Conservation (phyloP, 1,284 basidiomycete genomes). For the Microbotryomycetes sp. region DNA sequence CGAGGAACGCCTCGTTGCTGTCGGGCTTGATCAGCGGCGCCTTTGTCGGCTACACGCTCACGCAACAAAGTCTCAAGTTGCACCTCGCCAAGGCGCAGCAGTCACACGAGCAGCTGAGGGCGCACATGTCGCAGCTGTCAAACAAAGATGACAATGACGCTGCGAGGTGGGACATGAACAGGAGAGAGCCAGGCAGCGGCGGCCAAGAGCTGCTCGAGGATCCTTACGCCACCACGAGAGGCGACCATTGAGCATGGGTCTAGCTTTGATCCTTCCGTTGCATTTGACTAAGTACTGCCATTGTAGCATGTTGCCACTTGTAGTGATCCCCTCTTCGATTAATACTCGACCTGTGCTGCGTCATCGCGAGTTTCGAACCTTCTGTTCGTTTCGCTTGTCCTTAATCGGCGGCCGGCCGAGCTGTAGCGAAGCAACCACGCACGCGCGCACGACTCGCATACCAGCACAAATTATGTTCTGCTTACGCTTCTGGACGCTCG, state of each 20-base stretch:
- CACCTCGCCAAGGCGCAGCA: constrained; percentile 16
- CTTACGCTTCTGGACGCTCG: not conserved
- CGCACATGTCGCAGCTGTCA: not conserved
- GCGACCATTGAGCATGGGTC: constrained; percentile 29
- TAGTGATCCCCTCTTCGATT: no score
- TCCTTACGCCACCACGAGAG: constrained; percentile 37
- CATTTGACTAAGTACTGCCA: no score
- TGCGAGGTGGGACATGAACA: constrained; percentile 6
- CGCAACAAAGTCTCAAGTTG: constrained; percentile 22
- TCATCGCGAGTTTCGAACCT: no score
- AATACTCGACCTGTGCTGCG: no score
- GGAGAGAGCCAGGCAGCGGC: constrained; percentile 29
- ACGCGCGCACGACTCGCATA: no score
- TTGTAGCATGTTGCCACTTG: no score
- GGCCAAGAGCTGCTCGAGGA: constrained; percentile 36
- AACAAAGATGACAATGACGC: not conserved
- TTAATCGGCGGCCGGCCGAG: no score
- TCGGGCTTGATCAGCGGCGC: not conserved
- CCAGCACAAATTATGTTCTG: not conserved
- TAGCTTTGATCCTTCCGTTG: constrained; percentile 6
- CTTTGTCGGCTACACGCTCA: constrained; percentile 21
- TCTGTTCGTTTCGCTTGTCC: no score
- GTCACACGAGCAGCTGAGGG: not conserved
- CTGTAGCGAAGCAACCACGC: no score
- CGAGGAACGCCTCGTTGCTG: constrained; percentile 16